A percentile compares a stretch with the other conserved stretches of the same genome.
Evolutionary conservation across 257 asterid genomes (phyloP).

Genomic region (Solanum arcanum): DNA sequence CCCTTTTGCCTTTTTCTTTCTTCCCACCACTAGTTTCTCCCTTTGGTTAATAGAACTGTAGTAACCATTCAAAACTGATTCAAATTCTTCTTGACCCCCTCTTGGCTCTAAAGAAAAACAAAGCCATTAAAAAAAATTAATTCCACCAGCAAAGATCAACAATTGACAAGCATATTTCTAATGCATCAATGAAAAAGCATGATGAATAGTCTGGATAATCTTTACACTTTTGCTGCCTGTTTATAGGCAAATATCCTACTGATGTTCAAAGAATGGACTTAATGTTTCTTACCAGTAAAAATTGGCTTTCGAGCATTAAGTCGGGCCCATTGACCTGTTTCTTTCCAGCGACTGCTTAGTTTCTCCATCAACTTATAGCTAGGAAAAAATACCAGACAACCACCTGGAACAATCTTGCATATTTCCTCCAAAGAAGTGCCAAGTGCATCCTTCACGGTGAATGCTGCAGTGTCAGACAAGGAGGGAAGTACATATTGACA

Average conservation of each 20-base stretch:
- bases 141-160: neutral
- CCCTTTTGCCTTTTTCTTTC: slow-evolving; percentile 46
- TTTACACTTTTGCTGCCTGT: neutral
- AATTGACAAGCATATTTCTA: neutral
- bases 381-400: slow-evolving; percentile 93
- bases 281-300: slow-evolving; percentile 60
- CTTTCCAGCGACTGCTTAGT: slow-evolving; percentile 73
- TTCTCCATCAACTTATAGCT: slow-evolving; percentile 92
- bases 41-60: slow-evolving; percentile 47
- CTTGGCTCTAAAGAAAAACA: slow-evolving; percentile 60
- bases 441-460: slow-evolving; percentile 57
- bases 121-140: slow-evolving; percentile 1
- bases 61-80: slow-evolving; percentile 55
- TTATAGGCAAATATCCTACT: neutral
- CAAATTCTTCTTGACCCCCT: slow-evolving; percentile 72
- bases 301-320: slow-evolving; percentile 71
- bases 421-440: slow-evolving; percentile 85
- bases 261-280: neutral
- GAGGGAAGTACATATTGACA: neutral
- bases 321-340: slow-evolving; percentile 88
- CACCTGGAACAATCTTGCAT: slow-evolving; percentile 80
- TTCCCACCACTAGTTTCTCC: slow-evolving; percentile 28
- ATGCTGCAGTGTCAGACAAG: slow-evolving; percentile 3
- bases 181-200: neutral
- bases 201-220: neutral